phyloP scores from a whole-genome alignment of 2,329 filamentous ascomycete genomes.

The Clonostachys rhizophaga region DNA sequence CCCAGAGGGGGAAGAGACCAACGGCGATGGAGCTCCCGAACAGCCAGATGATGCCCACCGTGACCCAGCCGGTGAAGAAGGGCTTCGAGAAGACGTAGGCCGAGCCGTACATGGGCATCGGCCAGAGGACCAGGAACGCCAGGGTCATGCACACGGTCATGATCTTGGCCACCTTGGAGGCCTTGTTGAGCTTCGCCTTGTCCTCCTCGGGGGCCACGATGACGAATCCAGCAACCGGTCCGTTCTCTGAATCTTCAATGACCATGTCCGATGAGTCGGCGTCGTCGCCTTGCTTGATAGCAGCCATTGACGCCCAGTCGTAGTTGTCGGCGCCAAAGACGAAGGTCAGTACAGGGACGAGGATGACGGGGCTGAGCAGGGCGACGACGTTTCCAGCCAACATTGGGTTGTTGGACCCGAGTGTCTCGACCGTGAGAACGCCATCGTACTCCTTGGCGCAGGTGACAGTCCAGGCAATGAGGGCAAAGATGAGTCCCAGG shows the following conservation, averaged over 20 bases:
- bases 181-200: conserved; percentile 44
- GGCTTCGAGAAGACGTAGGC: conserved; percentile 57
- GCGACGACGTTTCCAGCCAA: conserved; percentile 81
- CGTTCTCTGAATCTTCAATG: conserved; percentile 12
- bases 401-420: conserved; percentile 82
- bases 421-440: conserved; percentile 64
- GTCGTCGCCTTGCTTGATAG: conserved; percentile 76
- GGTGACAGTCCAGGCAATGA: conserved; percentile 71
- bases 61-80: conserved; percentile 74
- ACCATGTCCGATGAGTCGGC: conserved; percentile 60
- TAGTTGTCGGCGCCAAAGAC: conserved; percentile 61
- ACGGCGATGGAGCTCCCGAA: conserved; percentile 65
- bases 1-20: conserved; percentile 76
- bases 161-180: conserved; percentile 40
- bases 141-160: conserved; percentile 46
- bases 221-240: conserved; percentile 14
- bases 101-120: conserved; percentile 84
- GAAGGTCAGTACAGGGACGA: conserved; percentile 72
- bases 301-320: conserved; percentile 80
- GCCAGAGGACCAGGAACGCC: conserved; percentile 76
- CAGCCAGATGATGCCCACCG: conserved; percentile 68
- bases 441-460: conserved; percentile 61
- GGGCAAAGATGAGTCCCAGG: conserved; percentile 56
- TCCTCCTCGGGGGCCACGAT: conserved; percentile 29
- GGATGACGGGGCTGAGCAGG: conserved; percentile 69